These are phyloP conservation scores for Kluyveromyces marxianus DNA, from an alignment of 1,139 yeast genomes.

Conservation along the genomic window DNA sequence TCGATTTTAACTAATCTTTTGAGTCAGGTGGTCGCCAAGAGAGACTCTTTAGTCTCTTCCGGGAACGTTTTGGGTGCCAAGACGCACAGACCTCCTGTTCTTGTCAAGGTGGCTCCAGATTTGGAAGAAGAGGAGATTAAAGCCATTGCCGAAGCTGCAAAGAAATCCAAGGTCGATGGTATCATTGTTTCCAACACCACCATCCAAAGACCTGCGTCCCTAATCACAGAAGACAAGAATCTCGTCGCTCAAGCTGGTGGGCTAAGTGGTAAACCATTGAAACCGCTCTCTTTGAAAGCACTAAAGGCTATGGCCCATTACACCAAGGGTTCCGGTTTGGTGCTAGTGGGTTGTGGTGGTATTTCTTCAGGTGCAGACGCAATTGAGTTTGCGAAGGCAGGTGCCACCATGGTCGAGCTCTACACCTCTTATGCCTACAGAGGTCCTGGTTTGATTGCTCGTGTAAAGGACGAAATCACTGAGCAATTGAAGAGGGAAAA, in stretches of 20 bases:
- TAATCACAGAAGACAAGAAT: constrained; percentile 41
- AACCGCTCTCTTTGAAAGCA: constrained; percentile 69
- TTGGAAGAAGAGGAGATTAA: constrained; percentile 72
- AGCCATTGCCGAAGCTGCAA: constrained; percentile 78
- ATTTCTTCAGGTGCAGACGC: constrained; percentile 80
- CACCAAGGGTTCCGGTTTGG: constrained; percentile 60
- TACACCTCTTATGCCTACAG: constrained; percentile 88
- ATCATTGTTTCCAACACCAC: constrained; percentile 91
- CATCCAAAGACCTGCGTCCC: constrained; percentile 59
- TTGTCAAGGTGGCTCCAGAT: constrained; percentile 93
- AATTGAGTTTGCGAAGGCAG: constrained; percentile 85
- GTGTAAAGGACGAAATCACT: constrained; percentile 68
- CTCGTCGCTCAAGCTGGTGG: constrained; percentile 70
- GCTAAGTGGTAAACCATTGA: constrained; percentile 84
- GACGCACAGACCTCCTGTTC: constrained; percentile 51
- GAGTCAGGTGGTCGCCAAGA: constrained; percentile 53
- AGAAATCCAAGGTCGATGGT: constrained; percentile 75
- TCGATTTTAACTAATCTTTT: constrained; percentile 61
- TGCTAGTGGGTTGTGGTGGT: constrained; percentile 93
- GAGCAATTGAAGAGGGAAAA: constrained; percentile 63
- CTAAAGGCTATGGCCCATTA: constrained; percentile 62
- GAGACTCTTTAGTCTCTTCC: constrained; percentile 42
- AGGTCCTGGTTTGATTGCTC: constrained; percentile 83
- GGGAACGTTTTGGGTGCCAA: constrained; percentile 27
- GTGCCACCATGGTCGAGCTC: constrained; percentile 79